A percentile compares a stretch with the other conserved stretches of the same genome.
These are phyloP conservation scores for Xylaria acuta DNA, from an alignment of 495 filamentous ascomycete genomes.

Conservation along the genomic window DNA sequence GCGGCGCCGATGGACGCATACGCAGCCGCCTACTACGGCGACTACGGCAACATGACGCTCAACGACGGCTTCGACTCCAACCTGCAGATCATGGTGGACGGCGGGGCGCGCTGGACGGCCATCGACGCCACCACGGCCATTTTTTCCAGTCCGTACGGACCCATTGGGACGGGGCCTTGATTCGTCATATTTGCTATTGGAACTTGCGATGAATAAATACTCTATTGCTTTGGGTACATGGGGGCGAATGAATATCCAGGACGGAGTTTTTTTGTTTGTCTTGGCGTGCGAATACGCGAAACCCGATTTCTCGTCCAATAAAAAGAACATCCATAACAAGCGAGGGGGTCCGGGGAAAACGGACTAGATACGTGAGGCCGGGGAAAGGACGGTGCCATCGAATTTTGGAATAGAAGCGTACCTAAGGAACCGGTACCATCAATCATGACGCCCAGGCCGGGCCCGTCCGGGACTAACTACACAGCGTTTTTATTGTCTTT, in stretches of 20 bases:
- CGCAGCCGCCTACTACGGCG: constrained; percentile 31
- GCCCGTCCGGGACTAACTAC: not conserved
- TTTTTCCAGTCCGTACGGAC: constrained; percentile 36
- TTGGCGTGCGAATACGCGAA: not conserved
- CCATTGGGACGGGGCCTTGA: constrained; percentile 23
- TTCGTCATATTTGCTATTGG: not conserved
- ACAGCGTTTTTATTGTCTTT: not conserved
- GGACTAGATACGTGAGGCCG: not conserved
- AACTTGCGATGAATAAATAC: not conserved
- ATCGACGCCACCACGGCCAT: constrained; percentile 31
- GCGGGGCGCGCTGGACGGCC: constrained; percentile 35
- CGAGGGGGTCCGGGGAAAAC: not conserved
- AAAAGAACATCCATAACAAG: not conserved
- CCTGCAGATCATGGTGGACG: constrained; percentile 41
- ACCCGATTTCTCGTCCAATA: not conserved
- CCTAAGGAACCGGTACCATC: not conserved
- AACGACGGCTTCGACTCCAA: constrained; percentile 44
- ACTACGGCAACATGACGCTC: constrained; percentile 33
- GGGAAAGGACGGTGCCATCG: not conserved
- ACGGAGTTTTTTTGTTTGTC: not conserved
- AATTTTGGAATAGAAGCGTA: not conserved
- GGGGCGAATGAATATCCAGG: not conserved
- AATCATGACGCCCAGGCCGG: not conserved
- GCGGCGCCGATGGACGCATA: constrained; percentile 31
- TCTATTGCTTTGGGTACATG: not conserved